Percentiles rank a stretch among this genome's conserved stretches.
phyloP scores from a whole-genome alignment of 163 green algal genomes.

The Coccomyxa subellipsoidea region DNA sequence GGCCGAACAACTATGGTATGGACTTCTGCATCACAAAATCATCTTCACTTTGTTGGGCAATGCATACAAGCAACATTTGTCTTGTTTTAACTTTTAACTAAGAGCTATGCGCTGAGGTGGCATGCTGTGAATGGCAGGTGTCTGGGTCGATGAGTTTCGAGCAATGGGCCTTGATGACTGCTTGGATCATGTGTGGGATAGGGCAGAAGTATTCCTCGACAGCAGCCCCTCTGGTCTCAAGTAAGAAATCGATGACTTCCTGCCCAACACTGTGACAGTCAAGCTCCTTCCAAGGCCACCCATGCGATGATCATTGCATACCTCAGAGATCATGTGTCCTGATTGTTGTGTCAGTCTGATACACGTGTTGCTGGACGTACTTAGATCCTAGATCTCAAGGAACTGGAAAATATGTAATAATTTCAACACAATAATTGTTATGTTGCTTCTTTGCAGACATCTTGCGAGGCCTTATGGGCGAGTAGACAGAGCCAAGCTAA shows the following conservation, averaged over 20 bases:
- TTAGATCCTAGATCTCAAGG: too few species aligned
- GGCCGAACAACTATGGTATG: conserved; percentile 95
- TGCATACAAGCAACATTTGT: background rate
- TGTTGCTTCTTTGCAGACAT: conserved; percentile 45
- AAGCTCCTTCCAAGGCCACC: too few species aligned
- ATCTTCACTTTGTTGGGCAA: background rate
- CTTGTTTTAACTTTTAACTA: too few species aligned
- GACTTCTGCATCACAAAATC: background rate
- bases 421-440: background rate
- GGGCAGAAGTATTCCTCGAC: conserved; percentile 86
- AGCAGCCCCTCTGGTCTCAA: conserved; percentile 41
- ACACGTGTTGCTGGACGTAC: too few species aligned
- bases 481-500: conserved; percentile 88
- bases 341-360: too few species aligned
- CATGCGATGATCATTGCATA: too few species aligned
- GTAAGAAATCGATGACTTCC: conserved; percentile 26
- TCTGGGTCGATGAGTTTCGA: conserved; percentile 97
- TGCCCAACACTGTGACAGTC: too few species aligned
- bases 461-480: conserved; percentile 84
- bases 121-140: conserved; percentile 25
- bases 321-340: too few species aligned
- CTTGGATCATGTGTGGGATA: conserved; percentile 84
- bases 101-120: background rate
- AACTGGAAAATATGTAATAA: too few species aligned
- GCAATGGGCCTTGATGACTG: conserved; percentile 91